A percentile compares a stretch with the other conserved stretches of the same genome.
phyloP scores from a whole-genome alignment of 1,284 basidiomycete genomes.

The Ustilago curta region DNA sequence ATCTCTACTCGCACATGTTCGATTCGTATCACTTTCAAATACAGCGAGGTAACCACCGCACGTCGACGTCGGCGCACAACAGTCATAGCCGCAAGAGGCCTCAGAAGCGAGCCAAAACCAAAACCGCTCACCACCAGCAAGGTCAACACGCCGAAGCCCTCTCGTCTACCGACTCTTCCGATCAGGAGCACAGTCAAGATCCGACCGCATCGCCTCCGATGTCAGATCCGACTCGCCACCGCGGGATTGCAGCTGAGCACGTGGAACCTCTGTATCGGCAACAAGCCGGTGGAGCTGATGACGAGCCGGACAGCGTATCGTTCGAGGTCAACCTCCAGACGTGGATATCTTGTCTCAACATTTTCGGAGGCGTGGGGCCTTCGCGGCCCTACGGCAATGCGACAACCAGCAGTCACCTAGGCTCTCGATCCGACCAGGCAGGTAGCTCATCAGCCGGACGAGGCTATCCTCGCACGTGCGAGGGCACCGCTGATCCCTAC shows the following conservation, averaged over 20 bases:
- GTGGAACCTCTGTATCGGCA: background rate
- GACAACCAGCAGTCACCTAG: background rate
- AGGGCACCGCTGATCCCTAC: conserved; percentile 31
- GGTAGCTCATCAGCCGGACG: conserved; percentile 7
- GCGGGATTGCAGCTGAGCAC: conserved; percentile 16
- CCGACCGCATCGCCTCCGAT: background rate
- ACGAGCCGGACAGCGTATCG: conserved; percentile 69
- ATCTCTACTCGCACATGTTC: conserved; percentile 82
- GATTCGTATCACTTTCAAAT: conserved; percentile 78
- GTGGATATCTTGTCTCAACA: conserved; percentile 87
- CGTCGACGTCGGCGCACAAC: background rate
- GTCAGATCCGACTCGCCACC: background rate
- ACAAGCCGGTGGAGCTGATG: conserved; percentile 5
- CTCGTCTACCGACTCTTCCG: conserved; percentile 9
- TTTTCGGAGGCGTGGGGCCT: conserved; percentile 81
- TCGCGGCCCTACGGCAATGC: conserved; percentile 29
- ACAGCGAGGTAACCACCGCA: conserved; percentile 47
- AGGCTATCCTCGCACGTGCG: conserved; percentile 22
- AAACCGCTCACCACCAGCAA: background rate
- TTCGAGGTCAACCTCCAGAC: conserved; percentile 86
- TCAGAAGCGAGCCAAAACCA: conserved; percentile 22
- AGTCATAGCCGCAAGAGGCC: background rate
- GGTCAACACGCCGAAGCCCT: background rate
- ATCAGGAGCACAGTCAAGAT: background rate
- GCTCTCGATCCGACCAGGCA: conserved; percentile 11